Conservation (phyloP, 164 flowering plant genomes). For the Pachysandra terminalis region DNA sequence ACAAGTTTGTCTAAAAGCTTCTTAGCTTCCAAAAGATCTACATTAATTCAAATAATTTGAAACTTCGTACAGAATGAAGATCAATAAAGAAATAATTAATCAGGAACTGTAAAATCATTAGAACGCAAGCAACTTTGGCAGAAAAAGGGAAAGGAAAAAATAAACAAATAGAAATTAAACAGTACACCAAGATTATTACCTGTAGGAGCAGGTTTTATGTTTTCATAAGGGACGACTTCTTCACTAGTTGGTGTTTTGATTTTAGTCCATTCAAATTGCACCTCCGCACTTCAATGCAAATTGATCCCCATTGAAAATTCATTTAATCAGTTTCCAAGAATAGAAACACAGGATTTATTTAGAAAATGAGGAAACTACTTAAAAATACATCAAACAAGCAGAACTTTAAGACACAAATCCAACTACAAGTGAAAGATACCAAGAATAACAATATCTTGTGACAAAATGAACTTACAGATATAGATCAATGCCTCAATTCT, state of each 20-base stretch:
- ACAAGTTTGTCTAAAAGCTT: conserved; percentile 57
- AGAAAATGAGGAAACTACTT: neutral
- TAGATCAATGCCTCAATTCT: neutral
- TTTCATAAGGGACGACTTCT: conserved; percentile 32
- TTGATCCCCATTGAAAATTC: neutral
- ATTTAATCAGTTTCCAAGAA: neutral
- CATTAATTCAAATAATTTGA: neutral
- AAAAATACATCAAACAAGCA: neutral
- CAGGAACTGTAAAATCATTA: neutral
- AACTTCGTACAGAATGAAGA: neutral
- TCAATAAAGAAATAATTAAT: neutral
- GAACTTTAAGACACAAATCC: neutral
- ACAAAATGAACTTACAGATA: no score
- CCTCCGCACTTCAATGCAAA: conserved; percentile 20
- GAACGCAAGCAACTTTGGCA: neutral
- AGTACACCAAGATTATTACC: no score
- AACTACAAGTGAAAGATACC: neutral
- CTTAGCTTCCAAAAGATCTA: conserved; percentile 41
- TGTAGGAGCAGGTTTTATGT: conserved; percentile 16
- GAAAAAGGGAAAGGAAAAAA: neutral
- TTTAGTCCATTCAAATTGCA: conserved; percentile 16
- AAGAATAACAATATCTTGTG: neutral
- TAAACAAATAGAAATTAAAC: no score
- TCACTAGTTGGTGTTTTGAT: neutral
- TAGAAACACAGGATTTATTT: no score